These are phyloP conservation scores for Alloteropsis semialata DNA, from an alignment of 176 grass and related monocot genomes.

Conservation along the genomic window DNA sequence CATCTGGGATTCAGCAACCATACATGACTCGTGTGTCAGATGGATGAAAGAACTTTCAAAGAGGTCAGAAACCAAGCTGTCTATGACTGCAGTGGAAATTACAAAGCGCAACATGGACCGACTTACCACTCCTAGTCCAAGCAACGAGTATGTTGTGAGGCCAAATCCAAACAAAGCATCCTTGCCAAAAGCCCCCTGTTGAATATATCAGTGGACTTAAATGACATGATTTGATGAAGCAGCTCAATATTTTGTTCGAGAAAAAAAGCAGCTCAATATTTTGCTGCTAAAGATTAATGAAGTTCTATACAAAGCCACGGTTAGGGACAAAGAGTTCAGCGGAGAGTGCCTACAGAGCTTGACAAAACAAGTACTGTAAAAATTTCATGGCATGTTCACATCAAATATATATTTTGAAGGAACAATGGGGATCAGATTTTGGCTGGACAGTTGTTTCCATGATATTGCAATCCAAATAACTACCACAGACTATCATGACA, in stretches of 20 bases:
- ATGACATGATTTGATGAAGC: not conserved
- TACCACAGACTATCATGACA: not conserved
- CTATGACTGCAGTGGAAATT: not conserved
- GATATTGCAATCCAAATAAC: not conserved
- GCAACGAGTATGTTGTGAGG: slow-evolving; percentile 85
- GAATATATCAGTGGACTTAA: slow-evolving; percentile 32
- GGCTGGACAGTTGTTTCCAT: not conserved
- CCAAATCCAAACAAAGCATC: slow-evolving; percentile 81
- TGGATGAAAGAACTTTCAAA: not conserved
- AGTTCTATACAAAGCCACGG: not conserved
- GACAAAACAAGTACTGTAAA: not conserved
- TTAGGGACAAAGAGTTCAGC: not conserved
- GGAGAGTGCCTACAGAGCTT: not conserved
- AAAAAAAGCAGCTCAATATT: not conserved
- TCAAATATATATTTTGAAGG: not conserved
- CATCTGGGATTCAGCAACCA: not conserved
- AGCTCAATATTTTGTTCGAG: not conserved
- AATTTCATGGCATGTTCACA: slow-evolving; percentile 7
- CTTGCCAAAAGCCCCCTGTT: slow-evolving; percentile 88
- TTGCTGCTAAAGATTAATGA: not conserved
- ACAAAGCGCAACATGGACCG: not conserved
- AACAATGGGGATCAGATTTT: not conserved
- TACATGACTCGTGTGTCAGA: not conserved
- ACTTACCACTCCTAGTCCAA: slow-evolving; percentile 94
- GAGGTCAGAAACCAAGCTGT: not conserved